Base-by-base conservation (phyloP, 108 stramenopile species). In the Pseudonitzschia delicatissima region DNA sequence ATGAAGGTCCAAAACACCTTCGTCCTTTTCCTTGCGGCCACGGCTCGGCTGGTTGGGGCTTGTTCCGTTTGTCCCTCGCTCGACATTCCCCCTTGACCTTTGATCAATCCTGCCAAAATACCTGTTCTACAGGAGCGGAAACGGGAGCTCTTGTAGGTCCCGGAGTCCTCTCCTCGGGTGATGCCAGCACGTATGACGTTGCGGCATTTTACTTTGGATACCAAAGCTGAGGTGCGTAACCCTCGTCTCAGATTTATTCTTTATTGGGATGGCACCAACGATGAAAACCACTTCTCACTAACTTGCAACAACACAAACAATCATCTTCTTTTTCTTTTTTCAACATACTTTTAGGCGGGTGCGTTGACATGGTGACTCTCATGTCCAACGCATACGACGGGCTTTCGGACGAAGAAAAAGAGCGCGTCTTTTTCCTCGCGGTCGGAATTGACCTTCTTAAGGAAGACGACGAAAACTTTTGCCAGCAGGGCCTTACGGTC, bases 311-410 rank as follows among this genome's bases (percentile, higher is more conserved):
- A n/a, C n/a, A n/a, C n/a, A n/a, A n/a, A n/a, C n/a, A n/a, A n/a
- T n/a, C n/a, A n/a, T n/a, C n/a, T n/a, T n/a, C n/a, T n/a, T n/a
- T n/a, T n/a, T n/a, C n/a, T n/a, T n/a, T n/a, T n/a, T n/a, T n/a
- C n/a, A n/a, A n/a, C n/a, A n/a, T n/a, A n/a, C 15, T 42, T 1
- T 42, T 7, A 55, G 29, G 29, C 29, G 53, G 53, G 31, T 55
- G 53, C 53, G 53, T 55, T 55, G 53, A 29, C 53, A 55, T 55
- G 53, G 53, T 55, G 23, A 3, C 12, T 13, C 8, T 27, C 53
- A 55, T 55, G 53, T 27, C 62, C 62, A 45, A n/a, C 45, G 62
- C 40, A 23, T 63, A 63, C 62, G 26, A 63, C 15, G 45, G 28
- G 15, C 45, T 63, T 27, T 31, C 62, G 15, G 45, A 44, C 13